Percentiles rank a stretch among this genome's conserved stretches.
Conservation (phyloP, 129 eudicot species). For the Chrysanthemum makinoi region DNA sequence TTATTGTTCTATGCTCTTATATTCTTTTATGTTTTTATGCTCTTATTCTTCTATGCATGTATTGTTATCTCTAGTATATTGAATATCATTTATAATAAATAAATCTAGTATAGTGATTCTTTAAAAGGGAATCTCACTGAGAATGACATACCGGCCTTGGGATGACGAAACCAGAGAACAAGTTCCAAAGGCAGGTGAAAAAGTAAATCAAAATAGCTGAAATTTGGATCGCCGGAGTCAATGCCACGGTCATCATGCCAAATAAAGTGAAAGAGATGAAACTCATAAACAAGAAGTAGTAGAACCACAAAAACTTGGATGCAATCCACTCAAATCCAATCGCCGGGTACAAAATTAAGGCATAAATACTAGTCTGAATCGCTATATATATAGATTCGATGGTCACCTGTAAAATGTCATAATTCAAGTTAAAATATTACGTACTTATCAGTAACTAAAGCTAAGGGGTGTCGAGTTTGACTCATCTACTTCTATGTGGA, state of each 20-base stretch:
- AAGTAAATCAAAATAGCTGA: slow-evolving; percentile 34
- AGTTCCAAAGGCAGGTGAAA: slow-evolving; percentile 40
- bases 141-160: slow-evolving; percentile 31
- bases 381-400: slow-evolving; percentile 36
- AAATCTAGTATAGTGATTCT: neutral
- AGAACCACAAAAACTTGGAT: slow-evolving; percentile 36
- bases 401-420: slow-evolving; percentile 32
- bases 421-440: slow-evolving; percentile 2
- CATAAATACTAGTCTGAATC: slow-evolving; percentile 33
- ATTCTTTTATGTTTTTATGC: too few relatives aligned
- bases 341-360: slow-evolving; percentile 33
- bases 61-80: too few relatives aligned
- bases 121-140: neutral
- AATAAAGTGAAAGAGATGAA: slow-evolving; percentile 36
- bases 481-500: too few relatives aligned
- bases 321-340: slow-evolving; percentile 35
- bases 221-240: slow-evolving; percentile 38
- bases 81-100: neutral
- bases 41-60: too few relatives aligned
- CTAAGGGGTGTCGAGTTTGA: too few relatives aligned
- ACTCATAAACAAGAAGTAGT: slow-evolving; percentile 32
- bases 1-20: too few relatives aligned
- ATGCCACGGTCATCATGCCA: slow-evolving; percentile 37
- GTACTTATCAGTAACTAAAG: neutral
- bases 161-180: slow-evolving; percentile 42